Conservation (phyloP, 306 rosid species). For the Morella rubra region DNA sequence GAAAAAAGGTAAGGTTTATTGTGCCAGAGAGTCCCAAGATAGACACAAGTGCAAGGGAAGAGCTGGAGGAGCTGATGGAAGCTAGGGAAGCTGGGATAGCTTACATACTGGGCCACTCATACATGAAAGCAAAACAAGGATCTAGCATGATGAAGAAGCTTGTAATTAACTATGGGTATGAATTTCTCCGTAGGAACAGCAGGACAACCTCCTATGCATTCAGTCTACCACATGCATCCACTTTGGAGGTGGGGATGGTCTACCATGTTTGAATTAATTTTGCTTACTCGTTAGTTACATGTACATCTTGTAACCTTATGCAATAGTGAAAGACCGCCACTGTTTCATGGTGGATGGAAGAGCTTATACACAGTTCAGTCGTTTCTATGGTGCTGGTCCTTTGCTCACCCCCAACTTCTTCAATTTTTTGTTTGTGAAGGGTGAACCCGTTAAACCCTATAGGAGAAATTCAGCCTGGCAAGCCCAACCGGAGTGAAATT, state of each 20-base stretch:
- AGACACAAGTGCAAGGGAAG: constrained; percentile 45
- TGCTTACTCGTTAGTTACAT: constrained; percentile 21
- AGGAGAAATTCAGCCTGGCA: too few relatives aligned
- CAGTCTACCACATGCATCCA: constrained; percentile 65
- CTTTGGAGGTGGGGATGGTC: constrained; percentile 91
- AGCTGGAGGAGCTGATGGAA: constrained; percentile 70
- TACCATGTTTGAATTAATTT: constrained; percentile 63
- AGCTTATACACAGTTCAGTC: constrained; percentile 6
- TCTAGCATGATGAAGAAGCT: constrained; percentile 64
- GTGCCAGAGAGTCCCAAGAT: constrained; percentile 77
- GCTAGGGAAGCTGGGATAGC: constrained; percentile 85
- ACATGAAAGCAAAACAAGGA: constrained; percentile 81
- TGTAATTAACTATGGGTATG: constrained; percentile 67
- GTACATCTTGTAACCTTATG: constrained; percentile 42
- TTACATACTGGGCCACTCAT: constrained; percentile 73
- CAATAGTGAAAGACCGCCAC: constrained; percentile 20
- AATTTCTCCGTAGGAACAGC: constrained; percentile 82
- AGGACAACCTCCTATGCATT: constrained; percentile 56
- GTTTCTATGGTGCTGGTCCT: constrained; percentile 4
- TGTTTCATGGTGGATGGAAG: constrained; percentile 15
- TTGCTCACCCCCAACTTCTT: not conserved
- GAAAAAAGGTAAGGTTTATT: constrained; percentile 73
- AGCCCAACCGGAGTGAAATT: too few relatives aligned
- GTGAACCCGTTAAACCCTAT: not conserved
- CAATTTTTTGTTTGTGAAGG: constrained; percentile 1